Conservation (phyloP, 768 basidiomycete species). For the Russula sp. region DNA sequence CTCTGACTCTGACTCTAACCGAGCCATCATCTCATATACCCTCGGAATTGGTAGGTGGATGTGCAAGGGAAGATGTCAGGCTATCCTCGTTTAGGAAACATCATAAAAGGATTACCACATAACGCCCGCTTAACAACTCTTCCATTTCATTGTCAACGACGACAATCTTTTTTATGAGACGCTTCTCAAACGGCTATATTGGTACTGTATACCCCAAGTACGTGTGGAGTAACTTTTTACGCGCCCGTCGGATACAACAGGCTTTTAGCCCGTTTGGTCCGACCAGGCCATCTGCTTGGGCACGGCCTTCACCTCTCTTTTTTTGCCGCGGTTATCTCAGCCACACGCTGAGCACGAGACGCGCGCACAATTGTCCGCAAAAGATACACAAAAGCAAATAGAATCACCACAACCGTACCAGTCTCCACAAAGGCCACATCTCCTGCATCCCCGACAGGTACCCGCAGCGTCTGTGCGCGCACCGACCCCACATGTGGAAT, state of each 20-base stretch:
- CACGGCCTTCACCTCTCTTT: conserved; percentile 3
- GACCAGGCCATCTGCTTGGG: too few species aligned
- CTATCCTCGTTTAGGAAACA: conserved; percentile 13
- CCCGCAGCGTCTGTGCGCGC: conserved; percentile 15
- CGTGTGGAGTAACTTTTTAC: too few species aligned
- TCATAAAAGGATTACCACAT: too few species aligned
- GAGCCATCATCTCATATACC: too few species aligned
- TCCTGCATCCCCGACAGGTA: conserved; percentile 13
- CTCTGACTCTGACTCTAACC: not conserved
- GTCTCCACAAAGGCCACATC: conserved; percentile 19
- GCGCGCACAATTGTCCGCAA: conserved; percentile 6
- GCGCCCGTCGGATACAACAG: too few species aligned
- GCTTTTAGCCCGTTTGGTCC: too few species aligned
- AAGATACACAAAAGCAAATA: conserved; percentile 11
- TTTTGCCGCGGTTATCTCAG: not conserved
- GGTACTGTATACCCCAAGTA: too few species aligned
- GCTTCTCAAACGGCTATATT: too few species aligned
- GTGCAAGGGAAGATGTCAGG: too few species aligned
- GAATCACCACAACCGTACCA: conserved; percentile 7
- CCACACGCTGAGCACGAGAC: not conserved
- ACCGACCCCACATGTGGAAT: conserved; percentile 1
- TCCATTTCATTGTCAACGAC: not conserved
- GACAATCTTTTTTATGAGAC: not conserved
- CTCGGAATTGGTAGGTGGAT: too few species aligned
- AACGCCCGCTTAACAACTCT: not conserved